Percentiles rank a stretch among this genome's conserved stretches.
phyloP scores from a whole-genome alignment of 2,329 filamentous ascomycete genomes.

The Ceratocystis cacaofunesta region DNA sequence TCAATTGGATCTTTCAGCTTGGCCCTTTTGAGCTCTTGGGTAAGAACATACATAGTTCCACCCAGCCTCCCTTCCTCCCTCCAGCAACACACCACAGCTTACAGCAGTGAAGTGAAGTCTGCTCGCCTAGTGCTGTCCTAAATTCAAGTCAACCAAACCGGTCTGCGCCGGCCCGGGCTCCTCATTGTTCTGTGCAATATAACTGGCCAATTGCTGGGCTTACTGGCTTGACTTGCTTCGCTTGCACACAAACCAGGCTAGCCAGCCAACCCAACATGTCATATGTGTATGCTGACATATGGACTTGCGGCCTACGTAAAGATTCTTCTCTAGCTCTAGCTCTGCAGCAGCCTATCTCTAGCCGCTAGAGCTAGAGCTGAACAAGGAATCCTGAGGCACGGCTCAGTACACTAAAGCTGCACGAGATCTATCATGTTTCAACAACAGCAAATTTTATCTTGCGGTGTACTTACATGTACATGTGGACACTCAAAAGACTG shows the following conservation, averaged over 20 bases:
- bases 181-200: background rate
- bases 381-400: background rate
- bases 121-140: no score
- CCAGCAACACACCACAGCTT: background rate
- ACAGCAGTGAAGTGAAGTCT: background rate
- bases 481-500: no score
- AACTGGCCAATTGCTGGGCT: background rate
- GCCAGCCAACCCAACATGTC: background rate
- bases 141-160: background rate
- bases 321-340: background rate
- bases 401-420: background rate
- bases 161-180: background rate
- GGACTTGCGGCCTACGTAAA: background rate
- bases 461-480: no score
- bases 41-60: background rate
- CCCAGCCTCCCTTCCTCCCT: background rate
- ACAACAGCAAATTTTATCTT: background rate
- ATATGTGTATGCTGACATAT: background rate
- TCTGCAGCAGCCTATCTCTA: background rate
- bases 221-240: background rate
- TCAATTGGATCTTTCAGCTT: background rate
- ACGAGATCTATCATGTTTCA: background rate
- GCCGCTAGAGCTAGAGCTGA: background rate
- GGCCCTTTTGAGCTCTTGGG: background rate
- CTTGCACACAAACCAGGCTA: background rate